Base-by-base conservation (phyloP, 306 rosid genomes). In the Acacia melanoxylon region DNA sequence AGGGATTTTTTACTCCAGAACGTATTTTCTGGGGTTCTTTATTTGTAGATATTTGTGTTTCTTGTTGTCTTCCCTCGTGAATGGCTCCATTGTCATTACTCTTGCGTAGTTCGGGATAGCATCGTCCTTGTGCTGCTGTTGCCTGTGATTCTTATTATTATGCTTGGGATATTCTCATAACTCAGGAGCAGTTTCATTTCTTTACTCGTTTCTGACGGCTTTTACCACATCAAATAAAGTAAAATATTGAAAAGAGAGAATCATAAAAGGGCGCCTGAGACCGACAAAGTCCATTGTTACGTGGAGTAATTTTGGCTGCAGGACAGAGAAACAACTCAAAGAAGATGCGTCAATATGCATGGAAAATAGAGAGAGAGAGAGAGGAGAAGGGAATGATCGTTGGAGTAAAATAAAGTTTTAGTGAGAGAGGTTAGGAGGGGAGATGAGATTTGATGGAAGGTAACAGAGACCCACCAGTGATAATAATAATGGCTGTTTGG, bases 401-500 rank as follows among this genome's bases (percentile, higher is more conserved):
- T 84, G 79, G 87, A 81, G 90, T 87, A 78, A 81, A 84, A 75
- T 20, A 68, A 81, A 78, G 78, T 20, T 75, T 84, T 69, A 75
- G 65, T 51, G 83, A 76, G 72, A 65, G 7, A 51, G 10, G 29
- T 7, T 19, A 86, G 90, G 80, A 85, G 65, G 49, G 40, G 71
- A 89, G 88, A 61, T 49, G 2, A 11, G 46, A 10, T 42, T 54
- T 76, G 40, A 37, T 75, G 83, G 82, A 85, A 74, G 84, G 74
- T 20, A 75, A 76, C 7, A 42, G 74, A 54, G 86, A 88, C 94
- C 95, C 91, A 90, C 92, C 91, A 78, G 76, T 24, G 68, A 73
- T 83, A 77, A 90, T 86, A 78, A 90, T 89, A 81, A 89, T 83
- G 86, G 56, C 85, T 79, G 79, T 74, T 77, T 35, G 78, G 86